Base-by-base conservation (phyloP, 1,139 yeast species). In the Sugiyamaella novakii region DNA sequence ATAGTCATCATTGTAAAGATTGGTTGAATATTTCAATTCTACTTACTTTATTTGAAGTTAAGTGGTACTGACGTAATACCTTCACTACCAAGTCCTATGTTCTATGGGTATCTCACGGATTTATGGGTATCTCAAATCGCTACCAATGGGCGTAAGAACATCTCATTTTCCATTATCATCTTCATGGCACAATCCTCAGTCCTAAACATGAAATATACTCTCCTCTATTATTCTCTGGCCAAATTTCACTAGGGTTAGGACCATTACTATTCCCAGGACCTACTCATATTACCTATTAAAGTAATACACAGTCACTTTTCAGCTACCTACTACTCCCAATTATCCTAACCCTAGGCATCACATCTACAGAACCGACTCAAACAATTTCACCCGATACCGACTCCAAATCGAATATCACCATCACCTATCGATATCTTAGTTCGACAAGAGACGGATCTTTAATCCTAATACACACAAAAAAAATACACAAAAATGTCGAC, bases 401-500 rank as follows among this genome's bases (percentile, higher is more conserved):
- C 36, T 39, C 43, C 43, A 39, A 29, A 39, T 48, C 46, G 18
- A 46, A 35, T 41, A 36, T 27, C 49, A 43, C 15, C 46, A 24
- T 17, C 33, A 27, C 17, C 38, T 24, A 38, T 39, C 43, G 43
- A 38, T 27, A 39, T 39, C 43, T 29, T 39, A 51, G 41, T 37
- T 37, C 51, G 43, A 28, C 43, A 39, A 39, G 43, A 30, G 34
- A 39, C 43, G 43, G 43, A 39, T 39, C 34, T 19, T 39, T 30
- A 31, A 43, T 30, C 43, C 41, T 31, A 35, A 46, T 49, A 36
- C 45, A 45, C 46, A 49, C 47, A 40, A 12, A 7, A 40, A 12
- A n/a, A 19, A 37, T 24, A 43, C 42, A 36, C 37, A 54, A 65
- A 63, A 62, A 81, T 79, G 84, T 78, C 85, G 70, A 71, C 80